Conservation (phyloP, 208 protist genomes). For the Vickermania spadyakhi region DNA sequence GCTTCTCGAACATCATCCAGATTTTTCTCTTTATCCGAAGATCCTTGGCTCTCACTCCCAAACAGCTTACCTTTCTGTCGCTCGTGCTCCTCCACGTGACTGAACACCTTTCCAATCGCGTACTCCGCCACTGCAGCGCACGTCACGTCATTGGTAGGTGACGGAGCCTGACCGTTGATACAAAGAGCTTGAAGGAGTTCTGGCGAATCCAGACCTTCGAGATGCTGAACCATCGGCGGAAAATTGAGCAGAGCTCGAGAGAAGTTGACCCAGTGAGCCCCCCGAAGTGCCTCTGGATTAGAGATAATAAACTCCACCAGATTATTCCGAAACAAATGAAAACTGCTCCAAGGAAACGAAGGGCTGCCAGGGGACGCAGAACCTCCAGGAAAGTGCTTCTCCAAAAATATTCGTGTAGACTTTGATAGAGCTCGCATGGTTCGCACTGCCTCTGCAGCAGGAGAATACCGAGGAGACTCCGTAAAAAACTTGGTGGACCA, state of each 20-base stretch:
- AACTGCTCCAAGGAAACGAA: conserved; percentile 34
- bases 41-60: too few relatives aligned
- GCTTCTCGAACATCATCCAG: background rate
- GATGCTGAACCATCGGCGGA: conserved; percentile 20
- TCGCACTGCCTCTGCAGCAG: conserved; percentile 58
- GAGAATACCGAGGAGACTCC: background rate
- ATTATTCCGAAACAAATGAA: conserved; percentile 48
- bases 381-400: conserved; percentile 15
- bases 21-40: background rate
- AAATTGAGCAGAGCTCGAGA: conserved; percentile 71
- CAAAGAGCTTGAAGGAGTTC: background rate
- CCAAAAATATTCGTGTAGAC: conserved; percentile 39
- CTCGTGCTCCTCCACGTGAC: background rate
- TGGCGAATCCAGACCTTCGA: background rate
- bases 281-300: conserved; percentile 52
- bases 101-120: background rate
- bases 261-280: conserved; percentile 76
- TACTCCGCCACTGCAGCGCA: conserved; percentile 12
- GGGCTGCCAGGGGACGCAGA: background rate
- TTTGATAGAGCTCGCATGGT: conserved; percentile 71
- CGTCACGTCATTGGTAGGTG: conserved; percentile 13
- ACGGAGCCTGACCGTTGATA: background rate
- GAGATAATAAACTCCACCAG: conserved; percentile 56
- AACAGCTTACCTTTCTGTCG: background rate
- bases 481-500: conserved; percentile 15